Evolutionary conservation across 2,329 filamentous ascomycete genomes (phyloP).

Genomic region (Colletotrichum cordylinicola): DNA sequence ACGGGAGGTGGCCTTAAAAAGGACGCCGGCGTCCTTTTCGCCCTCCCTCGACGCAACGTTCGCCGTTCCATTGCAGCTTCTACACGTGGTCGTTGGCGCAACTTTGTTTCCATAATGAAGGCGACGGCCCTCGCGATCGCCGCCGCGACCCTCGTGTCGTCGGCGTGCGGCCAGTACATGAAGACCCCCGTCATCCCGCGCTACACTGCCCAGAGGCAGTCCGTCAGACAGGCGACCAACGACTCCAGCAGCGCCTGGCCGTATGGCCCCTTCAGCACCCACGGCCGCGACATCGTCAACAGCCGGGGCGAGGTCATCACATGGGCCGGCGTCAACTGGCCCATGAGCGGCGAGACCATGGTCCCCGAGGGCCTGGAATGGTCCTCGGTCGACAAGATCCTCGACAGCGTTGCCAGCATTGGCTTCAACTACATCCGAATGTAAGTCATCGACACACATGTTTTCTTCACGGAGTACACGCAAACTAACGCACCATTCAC

Average conservation of each 20-base stretch:
- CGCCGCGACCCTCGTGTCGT: constrained; percentile 10
- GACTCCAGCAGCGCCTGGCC: constrained; percentile 25
- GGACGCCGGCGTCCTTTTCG: background rate
- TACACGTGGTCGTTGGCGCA: background rate
- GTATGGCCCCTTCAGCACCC: constrained; percentile 43
- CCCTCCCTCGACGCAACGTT: background rate
- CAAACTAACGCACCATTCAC: background rate
- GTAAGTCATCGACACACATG: background rate
- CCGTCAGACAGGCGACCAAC: constrained; percentile 4
- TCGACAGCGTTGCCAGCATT: constrained; percentile 53
- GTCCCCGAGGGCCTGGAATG: constrained; percentile 62
- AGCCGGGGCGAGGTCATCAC: constrained; percentile 39
- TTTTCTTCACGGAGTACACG: background rate
- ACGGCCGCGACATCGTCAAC: constrained; percentile 43
- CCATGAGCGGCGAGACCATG: constrained; percentile 60
- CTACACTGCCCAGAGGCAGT: background rate
- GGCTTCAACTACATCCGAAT: constrained; percentile 62
- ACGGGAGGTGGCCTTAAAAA: background rate
- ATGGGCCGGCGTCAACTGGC: constrained; percentile 58
- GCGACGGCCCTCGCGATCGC: background rate
- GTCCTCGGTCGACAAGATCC: constrained; percentile 53
- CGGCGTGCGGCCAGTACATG: constrained; percentile 12
- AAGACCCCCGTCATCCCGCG: background rate
- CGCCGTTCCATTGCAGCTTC: background rate
- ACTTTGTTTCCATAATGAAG: constrained; percentile 4